Conservation (phyloP, 768 basidiomycete species). For the Mycena crocata region DNA sequence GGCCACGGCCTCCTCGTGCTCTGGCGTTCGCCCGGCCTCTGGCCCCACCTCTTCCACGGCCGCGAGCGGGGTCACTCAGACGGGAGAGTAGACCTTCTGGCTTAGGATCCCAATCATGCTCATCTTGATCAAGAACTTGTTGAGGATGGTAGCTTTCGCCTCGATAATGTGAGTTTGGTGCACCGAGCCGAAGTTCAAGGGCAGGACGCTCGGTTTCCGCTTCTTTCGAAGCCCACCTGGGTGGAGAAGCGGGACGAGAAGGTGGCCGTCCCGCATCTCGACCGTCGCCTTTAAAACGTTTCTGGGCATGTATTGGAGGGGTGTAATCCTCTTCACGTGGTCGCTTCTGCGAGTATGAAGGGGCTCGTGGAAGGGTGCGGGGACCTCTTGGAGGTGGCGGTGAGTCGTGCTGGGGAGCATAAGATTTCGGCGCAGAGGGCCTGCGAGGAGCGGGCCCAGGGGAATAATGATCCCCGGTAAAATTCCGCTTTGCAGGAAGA, state of each 20-base stretch:
- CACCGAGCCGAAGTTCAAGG: conserved; percentile 25
- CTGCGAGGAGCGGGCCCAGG: conserved; percentile 1
- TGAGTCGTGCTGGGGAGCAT: conserved; percentile 6
- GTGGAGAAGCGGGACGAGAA: conserved; percentile 3
- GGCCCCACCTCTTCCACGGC: conserved; percentile 29
- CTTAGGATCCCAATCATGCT: not conserved
- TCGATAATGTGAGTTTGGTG: conserved; percentile 1
- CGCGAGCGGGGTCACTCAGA: conserved; percentile 25
- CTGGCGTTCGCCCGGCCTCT: conserved; percentile 30
- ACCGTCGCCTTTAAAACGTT: conserved; percentile 29
- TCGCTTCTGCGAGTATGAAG: conserved; percentile 23
- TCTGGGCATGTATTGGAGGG: conserved; percentile 15
- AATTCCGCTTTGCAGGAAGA: conserved; percentile 4
- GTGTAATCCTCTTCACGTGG: conserved; percentile 26
- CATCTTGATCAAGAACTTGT: not conserved
- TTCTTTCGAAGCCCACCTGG: not conserved
- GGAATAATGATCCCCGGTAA: conserved; percentile 11
- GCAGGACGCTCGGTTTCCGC: conserved; percentile 10
- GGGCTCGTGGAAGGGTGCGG: conserved; percentile 6
- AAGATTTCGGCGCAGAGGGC: not conserved
- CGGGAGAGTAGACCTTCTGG: conserved; percentile 21
- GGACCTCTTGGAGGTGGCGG: conserved; percentile 24
- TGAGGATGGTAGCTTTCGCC: conserved; percentile 27
- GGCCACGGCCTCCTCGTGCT: conserved; percentile 30
- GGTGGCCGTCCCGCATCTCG: not conserved